These are phyloP conservation scores for Lanmaoa rubissima DNA, from an alignment of 768 basidiomycete species.

Conservation along the genomic window DNA sequence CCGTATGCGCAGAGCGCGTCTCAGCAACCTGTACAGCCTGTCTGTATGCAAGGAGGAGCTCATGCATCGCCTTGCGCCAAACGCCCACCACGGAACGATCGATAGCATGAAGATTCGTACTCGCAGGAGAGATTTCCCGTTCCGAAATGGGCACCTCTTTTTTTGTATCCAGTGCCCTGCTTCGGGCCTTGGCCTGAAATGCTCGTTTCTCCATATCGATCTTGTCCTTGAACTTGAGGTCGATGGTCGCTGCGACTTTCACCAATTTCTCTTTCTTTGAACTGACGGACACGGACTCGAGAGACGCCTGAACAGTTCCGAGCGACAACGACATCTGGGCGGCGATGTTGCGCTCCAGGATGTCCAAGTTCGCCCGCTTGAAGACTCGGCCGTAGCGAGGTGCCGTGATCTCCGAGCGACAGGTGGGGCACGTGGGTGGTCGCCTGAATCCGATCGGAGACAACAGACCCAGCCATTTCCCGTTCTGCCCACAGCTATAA, in stretches of 20 bases:
- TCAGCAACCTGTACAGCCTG: conserved; percentile 39
- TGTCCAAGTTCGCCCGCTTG: conserved; percentile 63
- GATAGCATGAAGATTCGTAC: conserved; percentile 29
- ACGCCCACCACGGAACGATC: conserved; percentile 28
- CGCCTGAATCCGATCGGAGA: conserved; percentile 39
- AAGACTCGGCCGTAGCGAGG: conserved; percentile 59
- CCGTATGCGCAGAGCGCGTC: conserved; percentile 52
- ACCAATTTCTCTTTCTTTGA: conserved; percentile 17
- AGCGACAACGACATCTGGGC: conserved; percentile 48
- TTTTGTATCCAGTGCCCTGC: conserved; percentile 11
- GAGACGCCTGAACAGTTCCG: conserved; percentile 23
- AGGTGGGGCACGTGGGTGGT: conserved; percentile 61
- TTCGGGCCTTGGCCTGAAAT: conserved; percentile 11
- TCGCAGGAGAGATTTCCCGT: conserved; percentile 28
- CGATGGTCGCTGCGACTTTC: conserved; percentile 8
- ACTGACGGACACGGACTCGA: conserved; percentile 30
- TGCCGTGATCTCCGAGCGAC: conserved; percentile 54
- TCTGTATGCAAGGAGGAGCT: conserved; percentile 40
- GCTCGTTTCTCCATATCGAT: neutral
- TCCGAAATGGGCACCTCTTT: conserved; percentile 25
- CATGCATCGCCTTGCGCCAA: conserved; percentile 42
- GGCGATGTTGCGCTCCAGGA: conserved; percentile 62
- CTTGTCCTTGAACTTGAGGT: conserved; percentile 16
- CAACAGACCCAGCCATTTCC: conserved; percentile 43
- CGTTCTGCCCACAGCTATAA: conserved; percentile 39